Percentiles rank a stretch among this genome's conserved stretches.
Conservation (phyloP, 2,329 filamentous ascomycete species). For the Scedosporium apiospermum region DNA sequence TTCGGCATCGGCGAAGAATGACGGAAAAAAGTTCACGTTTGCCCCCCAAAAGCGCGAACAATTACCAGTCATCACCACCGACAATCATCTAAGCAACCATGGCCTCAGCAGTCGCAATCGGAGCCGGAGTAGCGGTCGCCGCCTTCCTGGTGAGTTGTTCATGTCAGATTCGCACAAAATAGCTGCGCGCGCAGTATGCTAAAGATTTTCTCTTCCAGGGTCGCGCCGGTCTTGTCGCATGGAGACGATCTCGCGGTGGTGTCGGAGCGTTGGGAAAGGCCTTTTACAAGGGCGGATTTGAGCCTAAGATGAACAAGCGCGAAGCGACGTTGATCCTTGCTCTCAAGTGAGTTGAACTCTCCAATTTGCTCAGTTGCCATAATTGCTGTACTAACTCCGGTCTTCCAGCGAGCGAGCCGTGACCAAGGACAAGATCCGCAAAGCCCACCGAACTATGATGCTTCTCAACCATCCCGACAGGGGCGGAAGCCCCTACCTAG, state of each 20-base stretch:
- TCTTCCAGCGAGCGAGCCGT: slow-evolving; percentile 66
- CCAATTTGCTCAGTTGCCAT: not conserved
- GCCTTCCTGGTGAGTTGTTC: slow-evolving; percentile 38
- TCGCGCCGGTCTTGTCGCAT: slow-evolving; percentile 82
- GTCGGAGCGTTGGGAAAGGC: slow-evolving; percentile 76
- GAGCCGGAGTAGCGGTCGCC: slow-evolving; percentile 38
- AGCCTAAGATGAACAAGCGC: slow-evolving; percentile 83
- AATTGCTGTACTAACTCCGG: not conserved
- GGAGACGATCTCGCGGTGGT: slow-evolving; percentile 71
- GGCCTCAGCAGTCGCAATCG: slow-evolving; percentile 35
- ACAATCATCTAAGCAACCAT: slow-evolving; percentile 15
- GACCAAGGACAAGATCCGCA: slow-evolving; percentile 88
- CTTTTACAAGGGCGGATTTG: slow-evolving; percentile 98
- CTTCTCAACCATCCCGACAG: slow-evolving; percentile 96
- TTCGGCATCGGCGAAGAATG: slow-evolving; percentile 6
- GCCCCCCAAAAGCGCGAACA: not conserved
- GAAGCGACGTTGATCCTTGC: slow-evolving; percentile 88
- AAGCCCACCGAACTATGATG: slow-evolving; percentile 93
- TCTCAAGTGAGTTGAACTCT: slow-evolving; percentile 56
- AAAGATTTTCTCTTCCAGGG: slow-evolving; percentile 46
- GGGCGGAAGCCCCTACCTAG: slow-evolving; percentile 90
- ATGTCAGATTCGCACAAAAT: not conserved
- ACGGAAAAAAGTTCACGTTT: not conserved
- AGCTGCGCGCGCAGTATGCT: slow-evolving; percentile 2
- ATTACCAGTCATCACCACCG: not conserved